phyloP scores from a whole-genome alignment of 1,284 basidiomycete genomes.

The Entoloma clypeatum region DNA sequence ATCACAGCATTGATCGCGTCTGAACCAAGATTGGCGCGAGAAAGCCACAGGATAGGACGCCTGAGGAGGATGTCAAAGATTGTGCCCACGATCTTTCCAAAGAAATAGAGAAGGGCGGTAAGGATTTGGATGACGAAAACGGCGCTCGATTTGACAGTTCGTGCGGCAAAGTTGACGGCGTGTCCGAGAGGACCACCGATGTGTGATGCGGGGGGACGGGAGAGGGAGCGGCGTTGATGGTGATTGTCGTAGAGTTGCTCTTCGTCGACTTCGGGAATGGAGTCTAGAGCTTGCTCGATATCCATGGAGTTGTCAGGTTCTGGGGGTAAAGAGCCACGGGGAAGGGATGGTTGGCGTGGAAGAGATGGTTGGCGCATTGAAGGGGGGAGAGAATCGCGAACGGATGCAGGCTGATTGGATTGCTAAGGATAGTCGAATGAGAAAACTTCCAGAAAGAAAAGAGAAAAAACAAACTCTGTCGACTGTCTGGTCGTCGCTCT shows the following conservation, averaged over 20 bases:
- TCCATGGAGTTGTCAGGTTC: constrained; percentile 41
- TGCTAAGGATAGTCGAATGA: constrained; percentile 20
- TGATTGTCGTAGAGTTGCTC: constrained; percentile 19
- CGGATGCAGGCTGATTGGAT: constrained; percentile 33
- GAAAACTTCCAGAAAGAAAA: constrained; percentile 11
- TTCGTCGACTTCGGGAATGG: constrained; percentile 60
- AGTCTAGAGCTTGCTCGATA: constrained; percentile 47
- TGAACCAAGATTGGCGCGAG: constrained; percentile 26
- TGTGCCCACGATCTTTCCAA: constrained; percentile 42
- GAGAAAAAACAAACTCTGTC: constrained; percentile 34
- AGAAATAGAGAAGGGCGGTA: constrained; percentile 35
- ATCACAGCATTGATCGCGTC: constrained; percentile 26
- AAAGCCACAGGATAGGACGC: constrained; percentile 42
- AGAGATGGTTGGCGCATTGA: no score
- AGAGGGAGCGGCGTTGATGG: constrained; percentile 21
- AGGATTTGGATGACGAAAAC: constrained; percentile 28
- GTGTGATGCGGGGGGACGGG: constrained; percentile 27
- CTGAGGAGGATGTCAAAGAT: constrained; percentile 41
- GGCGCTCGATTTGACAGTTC: constrained; percentile 21
- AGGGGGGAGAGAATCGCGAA: constrained; percentile 31
- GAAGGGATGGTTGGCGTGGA: constrained; percentile 22
- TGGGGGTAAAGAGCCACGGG: constrained; percentile 31
- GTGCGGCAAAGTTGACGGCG: constrained; percentile 27
- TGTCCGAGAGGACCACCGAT: constrained; percentile 37
- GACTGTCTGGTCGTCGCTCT: constrained; percentile 38